Conservation (phyloP, 805 yeast genomes). For the Wickerhamomyces queroliae region DNA sequence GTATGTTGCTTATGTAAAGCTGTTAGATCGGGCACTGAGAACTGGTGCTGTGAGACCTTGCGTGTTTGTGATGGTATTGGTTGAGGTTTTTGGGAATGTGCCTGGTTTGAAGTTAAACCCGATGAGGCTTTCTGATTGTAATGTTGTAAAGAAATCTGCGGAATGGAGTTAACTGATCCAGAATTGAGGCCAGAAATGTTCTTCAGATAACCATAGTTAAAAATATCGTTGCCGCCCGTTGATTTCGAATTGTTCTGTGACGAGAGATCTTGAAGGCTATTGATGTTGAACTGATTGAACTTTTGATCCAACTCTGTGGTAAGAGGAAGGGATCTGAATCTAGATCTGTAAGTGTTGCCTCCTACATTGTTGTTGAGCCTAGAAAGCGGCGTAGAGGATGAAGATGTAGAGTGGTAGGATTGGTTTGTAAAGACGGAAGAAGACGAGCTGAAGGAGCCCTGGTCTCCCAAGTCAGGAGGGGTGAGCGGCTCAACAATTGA, state of each 20-base stretch:
- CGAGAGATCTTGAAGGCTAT: conserved; percentile 16
- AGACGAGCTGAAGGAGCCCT: conserved; percentile 12
- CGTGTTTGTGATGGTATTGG: not conserved
- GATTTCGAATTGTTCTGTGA: too few species aligned
- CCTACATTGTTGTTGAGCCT: conserved; percentile 15
- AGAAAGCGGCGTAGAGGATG: conserved; percentile 16
- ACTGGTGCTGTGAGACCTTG: too few species aligned
- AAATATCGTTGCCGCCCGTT: too few species aligned
- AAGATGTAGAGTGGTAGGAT: conserved; percentile 17
- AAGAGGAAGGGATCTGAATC: conserved; percentile 27
- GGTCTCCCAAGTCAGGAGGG: conserved; percentile 35
- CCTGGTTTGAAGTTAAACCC: not conserved
- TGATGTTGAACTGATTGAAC: conserved; percentile 21
- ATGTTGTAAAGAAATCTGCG: conserved; percentile 18
- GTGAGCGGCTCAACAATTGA: conserved; percentile 48
- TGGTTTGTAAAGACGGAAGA: conserved; percentile 15
- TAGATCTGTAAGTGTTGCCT: conserved; percentile 22
- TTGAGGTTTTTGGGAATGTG: conserved; percentile 1
- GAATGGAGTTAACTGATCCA: conserved; percentile 11
- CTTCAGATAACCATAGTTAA: too few species aligned
- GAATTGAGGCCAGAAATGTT: too few species aligned
- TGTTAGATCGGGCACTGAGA: too few species aligned
- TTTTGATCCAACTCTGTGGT: conserved; percentile 28
- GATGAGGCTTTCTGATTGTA: conserved; percentile 4
- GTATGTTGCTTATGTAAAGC: too few species aligned